Evolutionary conservation across 352 stramenopile species (phyloP), one percentile per base, ranked within the genome.

Genomic region (Phytophthora pisi): DNA sequence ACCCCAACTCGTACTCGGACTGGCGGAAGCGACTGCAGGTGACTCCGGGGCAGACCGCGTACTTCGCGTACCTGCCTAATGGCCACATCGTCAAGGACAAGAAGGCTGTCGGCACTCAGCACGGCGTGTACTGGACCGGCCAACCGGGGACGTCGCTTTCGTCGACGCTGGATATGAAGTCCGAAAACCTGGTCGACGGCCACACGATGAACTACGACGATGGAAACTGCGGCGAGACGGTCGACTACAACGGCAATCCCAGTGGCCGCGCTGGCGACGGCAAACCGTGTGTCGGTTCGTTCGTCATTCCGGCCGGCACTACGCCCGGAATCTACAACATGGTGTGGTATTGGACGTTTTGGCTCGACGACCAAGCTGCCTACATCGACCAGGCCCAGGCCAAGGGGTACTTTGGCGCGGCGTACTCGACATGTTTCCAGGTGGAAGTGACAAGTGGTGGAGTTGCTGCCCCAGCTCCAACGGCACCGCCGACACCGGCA

Each of bases 281-380:
- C 34, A 86, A 87, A 60, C 82, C 82, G 2, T 91, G 82, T 38
- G 72, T 91, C 28, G 77, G 82, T 5, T 68, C 70, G 20, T 91
- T 91, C 50, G 70, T 64, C 30, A 71, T 89, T 42, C 80, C 82
- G 0, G 53, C 47, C 6, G 77, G 77, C 24, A 87, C 78, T 0
- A 18, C 73, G 8, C 64, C 80, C 1, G 82, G 82, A 13, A 70
- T 83, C 40, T 91, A 88, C 68, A 82, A 84, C 31, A 82, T 89
- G 65, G 82, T 91, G 8, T 91, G 82, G 82, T 89, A 84, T 61
- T 91, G 82, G 82, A 88, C 79, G 46, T 90, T 88, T 62, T 90
- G 84, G 66, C 57, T 87, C 5, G 75, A 87, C 31, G 60, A 88
- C 49, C 68, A 74, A 47, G 38, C 15, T 31, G 62, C 60, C 2